Percentiles rank a stretch among this genome's conserved stretches.
These are phyloP conservation scores for Monosporascus sp. DNA, from an alignment of 2,329 filamentous ascomycete species.

Conservation along the genomic window DNA sequence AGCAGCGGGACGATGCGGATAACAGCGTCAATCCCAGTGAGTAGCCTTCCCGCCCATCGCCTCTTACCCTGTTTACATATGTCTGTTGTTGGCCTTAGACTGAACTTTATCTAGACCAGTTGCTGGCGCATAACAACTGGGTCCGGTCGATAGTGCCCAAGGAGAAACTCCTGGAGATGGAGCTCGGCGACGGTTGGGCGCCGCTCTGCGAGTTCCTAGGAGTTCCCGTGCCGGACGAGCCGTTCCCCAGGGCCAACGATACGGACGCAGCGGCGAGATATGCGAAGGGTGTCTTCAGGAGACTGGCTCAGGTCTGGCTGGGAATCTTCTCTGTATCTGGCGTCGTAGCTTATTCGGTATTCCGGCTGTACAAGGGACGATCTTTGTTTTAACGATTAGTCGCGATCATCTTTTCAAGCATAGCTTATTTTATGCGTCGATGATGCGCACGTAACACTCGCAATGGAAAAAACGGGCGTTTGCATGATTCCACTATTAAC, in stretches of 20 bases:
- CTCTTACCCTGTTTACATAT: not conserved
- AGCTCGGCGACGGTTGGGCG: constrained; percentile 20
- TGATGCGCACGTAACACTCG: too few species aligned
- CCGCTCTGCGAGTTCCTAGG: constrained; percentile 23
- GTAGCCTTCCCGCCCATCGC: not conserved
- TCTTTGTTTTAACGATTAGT: not conserved
- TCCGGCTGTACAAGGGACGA: not conserved
- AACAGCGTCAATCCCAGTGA: too few species aligned
- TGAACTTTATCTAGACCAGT: not conserved
- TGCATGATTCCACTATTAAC: too few species aligned
- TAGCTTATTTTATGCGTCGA: too few species aligned
- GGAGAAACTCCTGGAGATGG: constrained; percentile 23
- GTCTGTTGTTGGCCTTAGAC: not conserved
- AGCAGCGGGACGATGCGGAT: not conserved
- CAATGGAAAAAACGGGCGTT: too few species aligned
- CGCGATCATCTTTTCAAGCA: not conserved
- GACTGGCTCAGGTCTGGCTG: not conserved
- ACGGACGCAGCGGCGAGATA: not conserved
- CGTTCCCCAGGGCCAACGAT: constrained; percentile 14
- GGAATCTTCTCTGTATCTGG: not conserved
- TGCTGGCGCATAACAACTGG: constrained; percentile 2
- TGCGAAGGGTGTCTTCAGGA: not conserved
- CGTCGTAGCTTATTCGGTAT: not conserved
- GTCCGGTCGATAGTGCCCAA: constrained; percentile 12
- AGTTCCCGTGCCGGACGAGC: constrained; percentile 9